These are phyloP conservation scores for Euphorbia celastroides DNA, from an alignment of 441 rosid species.

Conservation along the genomic window DNA sequence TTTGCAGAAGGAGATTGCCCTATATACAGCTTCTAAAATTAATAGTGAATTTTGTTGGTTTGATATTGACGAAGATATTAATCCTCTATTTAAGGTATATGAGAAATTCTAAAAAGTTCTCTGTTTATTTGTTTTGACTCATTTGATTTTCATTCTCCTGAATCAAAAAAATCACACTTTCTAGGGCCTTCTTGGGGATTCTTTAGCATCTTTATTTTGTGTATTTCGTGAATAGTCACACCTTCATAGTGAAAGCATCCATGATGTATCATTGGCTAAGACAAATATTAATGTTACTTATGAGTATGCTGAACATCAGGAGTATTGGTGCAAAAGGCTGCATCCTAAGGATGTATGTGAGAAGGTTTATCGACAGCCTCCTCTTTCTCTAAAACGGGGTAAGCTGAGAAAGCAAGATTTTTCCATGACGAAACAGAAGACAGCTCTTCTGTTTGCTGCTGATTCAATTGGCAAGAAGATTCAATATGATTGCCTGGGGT, in stretches of 20 bases:
- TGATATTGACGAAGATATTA: constrained; percentile 91
- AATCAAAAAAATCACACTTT: not conserved
- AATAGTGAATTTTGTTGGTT: constrained; percentile 84
- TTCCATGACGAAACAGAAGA: constrained; percentile 71
- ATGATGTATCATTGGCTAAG: constrained; percentile 6
- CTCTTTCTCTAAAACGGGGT: constrained; percentile 77
- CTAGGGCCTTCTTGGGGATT: not conserved
- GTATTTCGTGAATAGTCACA: not conserved
- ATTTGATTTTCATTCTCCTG: not conserved
- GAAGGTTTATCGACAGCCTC: constrained; percentile 95
- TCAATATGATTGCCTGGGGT: constrained; percentile 88
- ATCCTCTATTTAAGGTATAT: constrained; percentile 91
- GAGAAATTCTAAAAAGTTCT: not conserved
- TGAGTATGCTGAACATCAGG: constrained; percentile 38
- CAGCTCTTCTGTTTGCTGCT: constrained; percentile 69
- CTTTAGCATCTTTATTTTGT: not conserved
- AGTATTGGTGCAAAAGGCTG: constrained; percentile 98
- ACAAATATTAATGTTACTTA: constrained; percentile 11
- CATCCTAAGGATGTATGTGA: constrained; percentile 97
- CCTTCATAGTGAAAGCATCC: constrained; percentile 4
- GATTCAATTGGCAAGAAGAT: constrained; percentile 89
- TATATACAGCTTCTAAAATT: constrained; percentile 86
- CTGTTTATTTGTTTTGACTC: not conserved
- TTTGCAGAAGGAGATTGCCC: constrained; percentile 94
- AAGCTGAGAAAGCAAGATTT: constrained; percentile 91